Conservation (phyloP, 768 basidiomycete species). For the Boletus fagicola region DNA sequence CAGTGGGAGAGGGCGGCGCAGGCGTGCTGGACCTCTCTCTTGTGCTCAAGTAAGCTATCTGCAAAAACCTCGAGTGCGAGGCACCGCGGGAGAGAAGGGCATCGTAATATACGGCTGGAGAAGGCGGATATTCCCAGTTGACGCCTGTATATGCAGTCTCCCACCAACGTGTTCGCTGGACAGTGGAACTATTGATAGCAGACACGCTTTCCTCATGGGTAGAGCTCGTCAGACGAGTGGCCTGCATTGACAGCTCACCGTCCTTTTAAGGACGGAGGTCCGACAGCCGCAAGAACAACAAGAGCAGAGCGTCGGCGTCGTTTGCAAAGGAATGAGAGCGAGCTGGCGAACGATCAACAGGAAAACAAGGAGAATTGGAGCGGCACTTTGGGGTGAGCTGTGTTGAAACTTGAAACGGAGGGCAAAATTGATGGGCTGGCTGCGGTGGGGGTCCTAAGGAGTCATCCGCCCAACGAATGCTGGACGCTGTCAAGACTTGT, state of each 20-base stretch:
- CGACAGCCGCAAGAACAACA: not conserved
- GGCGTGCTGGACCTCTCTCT: slow-evolving; percentile 1
- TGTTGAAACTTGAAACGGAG: not conserved
- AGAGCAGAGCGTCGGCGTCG: not conserved
- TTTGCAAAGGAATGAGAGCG: not conserved
- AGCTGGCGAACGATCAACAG: not conserved
- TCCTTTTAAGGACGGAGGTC: slow-evolving; percentile 4
- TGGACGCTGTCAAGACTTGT: not conserved
- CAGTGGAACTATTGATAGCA: not conserved
- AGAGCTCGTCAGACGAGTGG: slow-evolving; percentile 14
- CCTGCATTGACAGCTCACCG: slow-evolving; percentile 14
- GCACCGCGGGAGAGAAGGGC: slow-evolving; percentile 27
- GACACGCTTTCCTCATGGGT: slow-evolving; percentile 1
- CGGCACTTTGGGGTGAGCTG: not conserved
- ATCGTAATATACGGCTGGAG: slow-evolving; percentile 13
- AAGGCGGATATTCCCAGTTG: slow-evolving; percentile 24
- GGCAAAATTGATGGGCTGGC: not conserved
- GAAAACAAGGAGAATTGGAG: not conserved
- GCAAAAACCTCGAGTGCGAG: slow-evolving; percentile 27
- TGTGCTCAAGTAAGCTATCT: slow-evolving; percentile 23
- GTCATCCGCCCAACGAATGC: not conserved
- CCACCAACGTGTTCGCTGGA: slow-evolving; percentile 10
- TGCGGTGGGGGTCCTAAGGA: not conserved
- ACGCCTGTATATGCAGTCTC: slow-evolving; percentile 13
- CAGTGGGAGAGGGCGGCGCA: not conserved